phyloP scores from a whole-genome alignment of 805 yeast species.

The Hanseniaspora lachancei region DNA sequence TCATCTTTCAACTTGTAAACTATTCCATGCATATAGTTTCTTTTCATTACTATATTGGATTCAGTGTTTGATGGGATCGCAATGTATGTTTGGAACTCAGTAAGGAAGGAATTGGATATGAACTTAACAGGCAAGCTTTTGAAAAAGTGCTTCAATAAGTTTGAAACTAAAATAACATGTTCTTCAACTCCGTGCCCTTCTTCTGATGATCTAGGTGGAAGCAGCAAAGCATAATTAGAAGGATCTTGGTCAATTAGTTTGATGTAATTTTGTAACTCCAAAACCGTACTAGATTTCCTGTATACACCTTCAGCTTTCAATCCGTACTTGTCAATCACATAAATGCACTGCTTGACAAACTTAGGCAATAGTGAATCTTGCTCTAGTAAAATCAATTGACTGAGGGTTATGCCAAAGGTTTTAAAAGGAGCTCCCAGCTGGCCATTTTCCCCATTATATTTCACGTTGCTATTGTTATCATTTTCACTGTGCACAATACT shows the following conservation, averaged over 20 bases:
- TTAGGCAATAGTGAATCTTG: conserved; percentile 78
- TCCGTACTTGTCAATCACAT: conserved; percentile 75
- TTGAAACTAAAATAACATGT: conserved; percentile 47
- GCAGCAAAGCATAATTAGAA: conserved; percentile 42
- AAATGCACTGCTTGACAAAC: conserved; percentile 77
- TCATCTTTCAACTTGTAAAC: conserved; percentile 89
- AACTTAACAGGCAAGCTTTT: conserved; percentile 59
- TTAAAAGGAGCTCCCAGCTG: conserved; percentile 22
- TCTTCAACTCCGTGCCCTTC: conserved; percentile 44
- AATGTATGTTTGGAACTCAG: conserved; percentile 39
- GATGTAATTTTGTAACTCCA: conserved; percentile 59
- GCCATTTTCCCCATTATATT: conserved; percentile 7
- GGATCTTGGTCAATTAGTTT: conserved; percentile 67
- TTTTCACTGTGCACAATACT: neutral
- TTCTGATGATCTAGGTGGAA: conserved; percentile 52
- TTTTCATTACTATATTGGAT: conserved; percentile 30
- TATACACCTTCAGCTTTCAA: conserved; percentile 79
- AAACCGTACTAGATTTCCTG: conserved; percentile 66
- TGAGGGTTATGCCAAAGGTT: conserved; percentile 79
- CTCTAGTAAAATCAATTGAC: conserved; percentile 60
- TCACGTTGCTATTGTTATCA: conserved; percentile 7
- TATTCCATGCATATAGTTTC: conserved; percentile 69
- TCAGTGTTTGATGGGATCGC: conserved; percentile 46
- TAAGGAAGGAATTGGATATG: conserved; percentile 21
- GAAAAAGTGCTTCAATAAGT: conserved; percentile 73